phyloP scores from a whole-genome alignment of 75 land plant species.

The Pinus tabuliformis region DNA sequence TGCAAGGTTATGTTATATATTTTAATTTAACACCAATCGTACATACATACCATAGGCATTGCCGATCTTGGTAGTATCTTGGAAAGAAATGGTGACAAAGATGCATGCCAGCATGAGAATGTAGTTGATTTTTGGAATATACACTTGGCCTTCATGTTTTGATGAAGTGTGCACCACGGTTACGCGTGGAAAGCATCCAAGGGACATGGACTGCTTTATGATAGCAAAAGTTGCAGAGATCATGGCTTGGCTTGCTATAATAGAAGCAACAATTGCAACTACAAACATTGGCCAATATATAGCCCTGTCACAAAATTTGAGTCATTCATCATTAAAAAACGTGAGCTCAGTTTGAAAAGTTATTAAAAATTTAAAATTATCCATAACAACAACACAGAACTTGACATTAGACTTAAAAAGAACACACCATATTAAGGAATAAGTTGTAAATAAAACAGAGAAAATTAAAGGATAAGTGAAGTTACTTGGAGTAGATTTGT shows the following conservation, averaged over 20 bases:
- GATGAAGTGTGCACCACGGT: constrained; percentile 52
- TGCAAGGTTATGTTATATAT: too few relatives aligned
- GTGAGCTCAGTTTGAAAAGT: too few relatives aligned
- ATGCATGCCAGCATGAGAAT: constrained; percentile 55
- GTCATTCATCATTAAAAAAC: too few relatives aligned
- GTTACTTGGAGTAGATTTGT: constrained; percentile 63
- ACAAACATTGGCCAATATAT: constrained; percentile 70
- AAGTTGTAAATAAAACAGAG: too few relatives aligned
- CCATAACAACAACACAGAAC: too few relatives aligned
- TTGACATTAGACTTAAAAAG: too few relatives aligned
- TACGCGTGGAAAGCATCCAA: constrained; percentile 58
- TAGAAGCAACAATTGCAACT: constrained; percentile 48
- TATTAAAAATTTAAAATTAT: too few relatives aligned
- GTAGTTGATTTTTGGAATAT: constrained; percentile 60
- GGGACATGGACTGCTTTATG: constrained; percentile 43
- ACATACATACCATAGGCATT: constrained; percentile 56
- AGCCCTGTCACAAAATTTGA: constrained; percentile 17
- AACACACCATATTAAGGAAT: too few relatives aligned
- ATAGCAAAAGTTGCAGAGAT: constrained; percentile 61
- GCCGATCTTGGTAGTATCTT: constrained; percentile 13
- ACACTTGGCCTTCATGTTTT: constrained; percentile 57
- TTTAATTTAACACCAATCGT: too few relatives aligned
- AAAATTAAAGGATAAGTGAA: background rate
- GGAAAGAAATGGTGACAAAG: constrained; percentile 31
- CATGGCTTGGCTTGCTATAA: constrained; percentile 74